These are phyloP conservation scores for Ophiostoma tasmaniense DNA, from an alignment of 2,329 filamentous ascomycete species.

Conservation along the genomic window DNA sequence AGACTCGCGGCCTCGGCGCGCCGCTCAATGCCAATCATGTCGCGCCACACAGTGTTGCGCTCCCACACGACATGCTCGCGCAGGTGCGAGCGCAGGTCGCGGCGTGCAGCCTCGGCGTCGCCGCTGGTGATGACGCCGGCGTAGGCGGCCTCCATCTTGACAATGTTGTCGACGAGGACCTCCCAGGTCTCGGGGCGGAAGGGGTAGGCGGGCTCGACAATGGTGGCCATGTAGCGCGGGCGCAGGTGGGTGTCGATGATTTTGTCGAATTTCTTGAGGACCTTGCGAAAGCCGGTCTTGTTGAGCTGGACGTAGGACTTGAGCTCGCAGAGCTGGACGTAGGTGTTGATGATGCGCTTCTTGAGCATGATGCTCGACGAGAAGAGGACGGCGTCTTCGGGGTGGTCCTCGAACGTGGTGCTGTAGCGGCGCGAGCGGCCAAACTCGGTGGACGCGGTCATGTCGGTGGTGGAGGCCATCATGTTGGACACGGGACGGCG, in stretches of 20 bases:
- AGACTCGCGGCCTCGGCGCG: slow-evolving; percentile 91
- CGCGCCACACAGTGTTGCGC: slow-evolving; percentile 95
- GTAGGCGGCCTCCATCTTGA: slow-evolving; percentile 69
- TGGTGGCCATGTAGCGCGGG: slow-evolving; percentile 61
- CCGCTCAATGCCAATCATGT: slow-evolving; percentile 96
- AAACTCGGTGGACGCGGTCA: slow-evolving; percentile 55
- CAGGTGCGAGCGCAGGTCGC: slow-evolving; percentile 81
- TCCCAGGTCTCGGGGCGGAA: slow-evolving; percentile 68
- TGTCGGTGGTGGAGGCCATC: slow-evolving; percentile 39
- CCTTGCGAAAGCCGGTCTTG: slow-evolving; percentile 91
- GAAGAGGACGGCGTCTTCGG: slow-evolving; percentile 61
- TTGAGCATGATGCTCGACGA: slow-evolving; percentile 76
- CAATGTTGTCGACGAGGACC: slow-evolving; percentile 61
- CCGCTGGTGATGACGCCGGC: slow-evolving; percentile 74
- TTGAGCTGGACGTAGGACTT: slow-evolving; percentile 96
- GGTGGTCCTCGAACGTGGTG: slow-evolving; percentile 64
- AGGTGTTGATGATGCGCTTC: slow-evolving; percentile 78
- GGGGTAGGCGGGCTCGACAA: slow-evolving; percentile 70
- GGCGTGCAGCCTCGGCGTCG: slow-evolving; percentile 65
- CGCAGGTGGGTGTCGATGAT: slow-evolving; percentile 78
- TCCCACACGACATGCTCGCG: slow-evolving; percentile 98
- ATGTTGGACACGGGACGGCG: slow-evolving; percentile 23
- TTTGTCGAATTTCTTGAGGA: slow-evolving; percentile 98
- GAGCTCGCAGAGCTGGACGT: slow-evolving; percentile 88
- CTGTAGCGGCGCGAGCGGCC: slow-evolving; percentile 55